Percentiles rank a stretch among this genome's conserved stretches.
Conservation (phyloP, 495 filamentous ascomycete species). For the Annulohypoxylon nitens region DNA sequence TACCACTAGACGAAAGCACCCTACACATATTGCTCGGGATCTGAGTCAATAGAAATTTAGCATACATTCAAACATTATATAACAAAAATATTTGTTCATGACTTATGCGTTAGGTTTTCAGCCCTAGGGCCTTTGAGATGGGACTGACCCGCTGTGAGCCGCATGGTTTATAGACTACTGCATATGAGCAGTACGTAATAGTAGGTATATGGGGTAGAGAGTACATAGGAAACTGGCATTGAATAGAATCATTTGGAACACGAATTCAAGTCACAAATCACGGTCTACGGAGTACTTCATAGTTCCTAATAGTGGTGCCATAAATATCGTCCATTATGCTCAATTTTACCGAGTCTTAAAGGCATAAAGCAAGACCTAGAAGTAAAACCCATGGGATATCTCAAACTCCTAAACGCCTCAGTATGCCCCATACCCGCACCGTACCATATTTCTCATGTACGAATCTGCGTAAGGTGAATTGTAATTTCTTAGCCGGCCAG, state of each 20-base stretch:
- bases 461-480: background rate
- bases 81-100: background rate
- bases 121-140: constrained; percentile 6
- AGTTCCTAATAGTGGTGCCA: background rate
- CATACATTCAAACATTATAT: constrained; percentile 8
- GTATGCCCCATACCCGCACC: constrained; percentile 6
- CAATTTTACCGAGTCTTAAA: background rate
- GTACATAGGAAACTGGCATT: background rate
- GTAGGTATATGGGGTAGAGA: background rate
- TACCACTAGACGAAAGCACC: constrained; percentile 37
- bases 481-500: background rate
- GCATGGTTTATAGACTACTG: background rate
- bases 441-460: constrained; percentile 15
- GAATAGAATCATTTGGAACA: background rate
- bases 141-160: constrained; percentile 9
- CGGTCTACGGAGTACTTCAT: background rate
- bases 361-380: constrained; percentile 5
- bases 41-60: background rate
- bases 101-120: constrained; percentile 1
- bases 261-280: background rate
- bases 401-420: constrained; percentile 28
- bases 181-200: constrained; percentile 7
- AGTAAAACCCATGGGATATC: constrained; percentile 21
- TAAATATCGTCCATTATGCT: background rate
- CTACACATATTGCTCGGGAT: background rate